A percentile compares a stretch with the other conserved stretches of the same genome.
Evolutionary conservation across 371 early-diverging fungal species (phyloP).

Genomic region (Actinomortierella wolfii): DNA sequence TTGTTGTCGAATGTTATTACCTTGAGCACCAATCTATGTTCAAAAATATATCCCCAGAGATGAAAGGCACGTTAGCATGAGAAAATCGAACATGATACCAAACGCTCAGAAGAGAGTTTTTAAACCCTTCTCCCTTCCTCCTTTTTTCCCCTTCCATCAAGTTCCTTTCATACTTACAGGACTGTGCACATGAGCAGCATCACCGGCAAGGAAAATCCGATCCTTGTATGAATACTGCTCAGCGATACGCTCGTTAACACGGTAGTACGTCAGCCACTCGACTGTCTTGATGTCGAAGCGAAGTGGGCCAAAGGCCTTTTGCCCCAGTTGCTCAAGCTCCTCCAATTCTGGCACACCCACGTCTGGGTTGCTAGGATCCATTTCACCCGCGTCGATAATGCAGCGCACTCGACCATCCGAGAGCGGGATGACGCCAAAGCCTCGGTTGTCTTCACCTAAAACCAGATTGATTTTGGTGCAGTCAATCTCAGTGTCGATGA

Average conservation of each 20-base stretch:
- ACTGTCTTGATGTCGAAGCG: slow-evolving; percentile 9
- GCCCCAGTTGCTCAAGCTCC: too few relatives aligned
- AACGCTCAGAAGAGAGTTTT: too few relatives aligned
- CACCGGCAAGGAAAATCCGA: slow-evolving; percentile 44
- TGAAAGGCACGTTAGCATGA: too few relatives aligned
- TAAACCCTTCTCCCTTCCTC: neutral
- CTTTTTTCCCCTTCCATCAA: neutral
- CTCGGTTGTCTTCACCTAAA: slow-evolving; percentile 13
- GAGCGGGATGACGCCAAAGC: slow-evolving; percentile 15
- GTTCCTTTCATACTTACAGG: slow-evolving; percentile 13
- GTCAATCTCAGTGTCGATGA: slow-evolving; percentile 8
- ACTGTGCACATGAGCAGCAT: slow-evolving; percentile 50
- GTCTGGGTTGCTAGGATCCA: slow-evolving; percentile 11
- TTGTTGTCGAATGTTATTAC: too few relatives aligned
- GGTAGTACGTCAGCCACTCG: slow-evolving; percentile 35
- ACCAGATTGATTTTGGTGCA: slow-evolving; percentile 8
- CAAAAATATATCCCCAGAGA: too few relatives aligned
- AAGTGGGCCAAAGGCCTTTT: too few relatives aligned
- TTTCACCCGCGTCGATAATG: slow-evolving; percentile 19
- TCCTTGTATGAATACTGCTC: slow-evolving; percentile 26
- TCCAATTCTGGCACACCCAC: too few relatives aligned
- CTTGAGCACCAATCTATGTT: too few relatives aligned
- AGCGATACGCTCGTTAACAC: slow-evolving; percentile 44
- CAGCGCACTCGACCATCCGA: slow-evolving; percentile 14
- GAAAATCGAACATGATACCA: too few relatives aligned